Evolutionary conservation across 2,329 filamentous ascomycete species (phyloP), one percentile per base, ranked within the genome.

Genomic region (Pseudogymnoascus pannorum): DNA sequence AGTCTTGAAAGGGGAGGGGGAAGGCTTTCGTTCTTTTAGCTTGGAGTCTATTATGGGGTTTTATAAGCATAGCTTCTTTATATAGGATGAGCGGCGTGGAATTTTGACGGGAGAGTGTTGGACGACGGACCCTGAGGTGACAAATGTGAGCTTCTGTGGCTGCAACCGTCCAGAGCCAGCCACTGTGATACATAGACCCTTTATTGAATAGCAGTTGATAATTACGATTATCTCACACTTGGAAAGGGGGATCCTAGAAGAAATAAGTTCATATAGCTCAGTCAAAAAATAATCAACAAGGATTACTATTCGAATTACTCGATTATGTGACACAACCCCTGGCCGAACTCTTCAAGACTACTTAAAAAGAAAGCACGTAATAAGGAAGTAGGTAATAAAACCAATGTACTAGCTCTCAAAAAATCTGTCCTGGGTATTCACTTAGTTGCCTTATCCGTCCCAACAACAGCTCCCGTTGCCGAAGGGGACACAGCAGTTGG

Each of bases 401-500:
- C 48, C 48, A 54, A 54, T 31, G 31, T 14, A 54, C 26, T 54
- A 54, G 9, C n/a, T 31, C 24, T 54, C 24, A 31, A 31, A 31
- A 29, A 54, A 24, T 54, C 42, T 9, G 48, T 7, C 48, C 48
- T 26, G 24, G 48, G 48, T 54, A 54, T 54, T 8, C 20, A 44
- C 16, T 31, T 24, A 3, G 40, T 24, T 6, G 35, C 8, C 48
- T 54, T 31, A 54, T 54, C 48, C 2, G 24, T 54, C 2, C 48
- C 48, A 16, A 54, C 48, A 18, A 54, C 48, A 31, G 48, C 48
- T 4, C 48, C 48, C 4, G 48, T 54, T 26, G 24, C 48, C n/a
- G 48, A 54, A 31, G 67, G 64, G 14, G 60, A 62, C 7, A 59
- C 61, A 31, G 63, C 29, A 4, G 54, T 60, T 7, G 70, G 70